These are phyloP conservation scores for Stachybotrys chartarum DNA, from an alignment of 2,329 filamentous ascomycete genomes.

Conservation along the genomic window DNA sequence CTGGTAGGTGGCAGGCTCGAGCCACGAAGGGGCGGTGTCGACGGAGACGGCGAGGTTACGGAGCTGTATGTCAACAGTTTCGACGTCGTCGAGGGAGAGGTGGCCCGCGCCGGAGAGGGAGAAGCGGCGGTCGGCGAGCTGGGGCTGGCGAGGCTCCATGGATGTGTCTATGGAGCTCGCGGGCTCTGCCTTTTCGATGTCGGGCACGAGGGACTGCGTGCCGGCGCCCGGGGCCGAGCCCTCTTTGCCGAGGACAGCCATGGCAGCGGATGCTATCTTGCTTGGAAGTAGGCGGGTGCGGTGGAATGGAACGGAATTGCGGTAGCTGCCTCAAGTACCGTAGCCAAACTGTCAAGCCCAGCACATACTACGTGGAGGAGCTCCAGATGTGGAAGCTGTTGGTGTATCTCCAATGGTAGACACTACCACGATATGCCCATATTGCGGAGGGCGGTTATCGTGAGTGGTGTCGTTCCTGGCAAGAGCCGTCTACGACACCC, in stretches of 20 bases:
- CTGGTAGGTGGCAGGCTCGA: slow-evolving; percentile 39
- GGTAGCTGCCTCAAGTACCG: neutral
- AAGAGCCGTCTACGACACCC: no score
- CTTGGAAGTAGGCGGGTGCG: neutral
- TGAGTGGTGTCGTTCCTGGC: no score
- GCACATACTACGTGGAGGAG: neutral
- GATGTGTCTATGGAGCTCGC: slow-evolving; percentile 24
- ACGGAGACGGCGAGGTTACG: slow-evolving; percentile 48
- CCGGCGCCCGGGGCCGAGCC: neutral
- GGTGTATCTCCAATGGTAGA: no score
- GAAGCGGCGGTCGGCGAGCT: slow-evolving; percentile 11
- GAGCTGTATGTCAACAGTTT: slow-evolving; percentile 46
- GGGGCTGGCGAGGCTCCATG: slow-evolving; percentile 10
- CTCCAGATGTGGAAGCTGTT: neutral
- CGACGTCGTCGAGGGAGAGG: slow-evolving; percentile 44
- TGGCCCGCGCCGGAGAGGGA: slow-evolving; percentile 25
- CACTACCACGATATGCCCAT: neutral
- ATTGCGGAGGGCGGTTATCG: neutral
- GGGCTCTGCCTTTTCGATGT: slow-evolving; percentile 23
- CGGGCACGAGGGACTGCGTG: slow-evolving; percentile 2
- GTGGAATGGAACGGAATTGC: neutral
- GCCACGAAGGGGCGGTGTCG: slow-evolving; percentile 48
- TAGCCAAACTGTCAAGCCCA: neutral
- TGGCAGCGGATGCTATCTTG: neutral
- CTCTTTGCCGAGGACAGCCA: neutral